A percentile compares a stretch with the other conserved stretches of the same genome.
Evolutionary conservation across 1,284 basidiomycete genomes (phyloP).

Genomic region (Vanrija sp.): DNA sequence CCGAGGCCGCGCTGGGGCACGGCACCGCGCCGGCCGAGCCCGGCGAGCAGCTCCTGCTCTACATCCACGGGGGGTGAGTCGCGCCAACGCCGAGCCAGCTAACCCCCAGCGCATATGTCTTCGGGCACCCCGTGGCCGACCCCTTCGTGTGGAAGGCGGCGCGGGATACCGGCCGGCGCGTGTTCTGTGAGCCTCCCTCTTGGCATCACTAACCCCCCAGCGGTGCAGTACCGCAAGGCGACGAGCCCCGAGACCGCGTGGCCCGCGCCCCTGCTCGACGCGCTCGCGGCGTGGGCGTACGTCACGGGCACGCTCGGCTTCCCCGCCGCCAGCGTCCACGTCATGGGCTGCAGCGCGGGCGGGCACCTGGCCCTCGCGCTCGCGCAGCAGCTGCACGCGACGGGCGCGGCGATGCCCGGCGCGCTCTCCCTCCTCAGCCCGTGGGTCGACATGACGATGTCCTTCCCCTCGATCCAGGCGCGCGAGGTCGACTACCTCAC

Average conservation of each 20-base stretch:
- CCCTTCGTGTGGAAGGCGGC: constrained; percentile 19
- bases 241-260: constrained; percentile 45
- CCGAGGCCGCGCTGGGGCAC: constrained; percentile 2
- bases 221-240: constrained; percentile 22
- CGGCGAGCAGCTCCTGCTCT: constrained; percentile 21
- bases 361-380: constrained; percentile 59
- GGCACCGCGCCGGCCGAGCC: constrained; percentile 7
- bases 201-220: constrained; percentile 1
- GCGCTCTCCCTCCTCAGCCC: constrained; percentile 57
- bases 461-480: constrained; percentile 9
- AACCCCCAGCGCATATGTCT: constrained; percentile 12
- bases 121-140: constrained; percentile 24
- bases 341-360: constrained; percentile 64
- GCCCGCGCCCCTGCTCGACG: constrained; percentile 59
- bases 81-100: no score
- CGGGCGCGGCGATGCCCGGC: constrained; percentile 47
- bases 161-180: constrained; percentile 3
- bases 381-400: constrained; percentile 39
- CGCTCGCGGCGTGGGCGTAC: constrained; percentile 58
- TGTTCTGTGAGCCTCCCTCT: constrained; percentile 13
- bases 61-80: constrained; percentile 31
- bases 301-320: constrained; percentile 53
- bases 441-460: constrained; percentile 53
- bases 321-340: constrained; percentile 54
- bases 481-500: constrained; percentile 14